phyloP scores from a whole-genome alignment of 169 alveolate species.

The Eimeria praecox region DNA sequence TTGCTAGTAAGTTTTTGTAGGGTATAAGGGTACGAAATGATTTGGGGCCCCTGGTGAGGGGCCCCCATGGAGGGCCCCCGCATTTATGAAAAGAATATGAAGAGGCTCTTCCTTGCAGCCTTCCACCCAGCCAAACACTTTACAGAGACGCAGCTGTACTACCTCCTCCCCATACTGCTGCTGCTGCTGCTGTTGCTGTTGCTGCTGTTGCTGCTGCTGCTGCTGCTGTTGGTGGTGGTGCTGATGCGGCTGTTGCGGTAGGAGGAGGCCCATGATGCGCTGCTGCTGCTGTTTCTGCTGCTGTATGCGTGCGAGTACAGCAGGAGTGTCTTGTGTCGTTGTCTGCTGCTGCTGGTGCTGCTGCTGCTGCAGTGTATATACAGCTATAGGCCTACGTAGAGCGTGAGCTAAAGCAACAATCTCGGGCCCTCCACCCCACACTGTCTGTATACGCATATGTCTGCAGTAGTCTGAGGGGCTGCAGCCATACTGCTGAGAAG shows the following conservation, averaged over 20 bases:
- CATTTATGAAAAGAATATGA: conserved; percentile 2
- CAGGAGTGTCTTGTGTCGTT: neutral
- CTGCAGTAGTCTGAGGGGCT: conserved; percentile 35
- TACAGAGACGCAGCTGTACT: neutral
- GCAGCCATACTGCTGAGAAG: conserved; percentile 9
- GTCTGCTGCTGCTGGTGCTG: neutral
- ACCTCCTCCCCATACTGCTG: too few relatives aligned
- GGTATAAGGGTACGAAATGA: neutral
- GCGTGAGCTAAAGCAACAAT: conserved; percentile 68
- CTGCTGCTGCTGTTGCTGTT: conserved; percentile 2
- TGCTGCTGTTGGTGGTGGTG: neutral
- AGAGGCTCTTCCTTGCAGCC: neutral
- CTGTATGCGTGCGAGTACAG: neutral
- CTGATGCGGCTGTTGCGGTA: neutral
- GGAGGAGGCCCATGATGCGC: neutral
- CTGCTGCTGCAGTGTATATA: conserved; percentile 13
- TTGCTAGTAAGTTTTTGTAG: neutral
- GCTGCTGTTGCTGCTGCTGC: conserved; percentile 8
- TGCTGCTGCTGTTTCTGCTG: conserved; percentile 14
- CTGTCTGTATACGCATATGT: conserved; percentile 51
- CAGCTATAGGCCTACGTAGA: conserved; percentile 41
- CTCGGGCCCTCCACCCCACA: conserved; percentile 81
- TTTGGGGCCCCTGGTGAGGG: neutral
- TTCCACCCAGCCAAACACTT: conserved; percentile 23
- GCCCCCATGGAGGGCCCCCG: neutral